Evolutionary conservation across 768 basidiomycete species (phyloP), one percentile per base, ranked within the genome.

Genomic region (Kockovaella imperatae): DNA sequence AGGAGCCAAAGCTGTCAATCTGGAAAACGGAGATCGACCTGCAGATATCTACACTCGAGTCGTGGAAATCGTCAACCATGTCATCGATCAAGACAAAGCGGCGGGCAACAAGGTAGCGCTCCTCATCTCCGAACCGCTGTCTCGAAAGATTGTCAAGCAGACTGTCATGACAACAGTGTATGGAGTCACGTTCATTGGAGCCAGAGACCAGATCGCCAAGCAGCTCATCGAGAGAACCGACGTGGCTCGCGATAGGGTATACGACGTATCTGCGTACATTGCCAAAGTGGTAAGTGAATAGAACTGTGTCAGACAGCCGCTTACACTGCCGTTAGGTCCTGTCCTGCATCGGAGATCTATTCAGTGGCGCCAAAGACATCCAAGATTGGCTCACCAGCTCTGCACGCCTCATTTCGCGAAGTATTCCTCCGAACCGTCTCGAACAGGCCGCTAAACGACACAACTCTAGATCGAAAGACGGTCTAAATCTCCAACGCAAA

Each of bases 91-190:
- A 35, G 74, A 74, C 44, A 59, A 61, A 23, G 57, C 46, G 35
- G 52, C 50, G 3, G 69, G 72, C 8, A 48, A 74, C 20, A 66
- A 74, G 45, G 71, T 74, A 46, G 93, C 89, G 0, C 52, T 72
- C 41, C 56, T 85, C 55, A 75, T 93, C 23, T 45, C 75, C 34
- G 87, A 86, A 26, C 87, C 87, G 70, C 77, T 99, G 25, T 77
- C 87, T 17, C 74, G 95, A 20, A 97, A 99, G 72, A 83, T 95
- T 15, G 93, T 99, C 59, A 99, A 99, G 76, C 93, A 97, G 75
- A 96, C 95, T 20, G 87, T 96, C 56, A 99, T 99, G 95, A 99
- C 93, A 0, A 96, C 93, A 2, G 93, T 97, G 28, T 97, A 97
- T 66, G 60, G 59, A 18, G 91, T 99, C 14, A 99, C 95, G 0